phyloP scores from a whole-genome alignment of 495 filamentous ascomycete genomes.

The Aspergillus haitiensis region DNA sequence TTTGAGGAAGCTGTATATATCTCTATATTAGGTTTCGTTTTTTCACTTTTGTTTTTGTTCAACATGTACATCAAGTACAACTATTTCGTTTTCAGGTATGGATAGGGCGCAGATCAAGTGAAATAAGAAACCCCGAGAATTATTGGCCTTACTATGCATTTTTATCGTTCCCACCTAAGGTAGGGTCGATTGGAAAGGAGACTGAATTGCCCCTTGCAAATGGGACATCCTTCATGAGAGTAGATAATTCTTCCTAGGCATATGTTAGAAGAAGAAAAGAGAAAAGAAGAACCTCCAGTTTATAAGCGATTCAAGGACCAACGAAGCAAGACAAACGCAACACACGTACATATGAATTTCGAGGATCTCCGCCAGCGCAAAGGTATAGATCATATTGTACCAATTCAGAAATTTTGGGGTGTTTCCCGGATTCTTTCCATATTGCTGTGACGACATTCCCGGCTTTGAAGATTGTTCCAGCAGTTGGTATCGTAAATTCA shows the following conservation, averaged over 20 bases:
- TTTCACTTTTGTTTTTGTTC: too few relatives aligned
- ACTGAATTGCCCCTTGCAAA: constrained; percentile 55
- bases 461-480: constrained; percentile 47
- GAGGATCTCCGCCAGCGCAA: constrained; percentile 61
- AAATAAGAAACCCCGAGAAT: too few relatives aligned
- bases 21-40: background rate
- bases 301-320: background rate
- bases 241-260: constrained; percentile 43
- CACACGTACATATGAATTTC: constrained; percentile 40
- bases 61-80: too few relatives aligned
- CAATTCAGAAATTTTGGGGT: constrained; percentile 52
- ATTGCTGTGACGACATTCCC: constrained; percentile 53
- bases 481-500: constrained; percentile 41
- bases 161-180: constrained; percentile 47
- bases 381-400: constrained; percentile 61
- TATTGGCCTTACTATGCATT: constrained; percentile 63
- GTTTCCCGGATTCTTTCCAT: constrained; percentile 59
- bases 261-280: too few relatives aligned
- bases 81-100: too few relatives aligned
- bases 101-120: too few relatives aligned
- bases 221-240: constrained; percentile 37
- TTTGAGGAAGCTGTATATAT: constrained; percentile 58
- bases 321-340: background rate
- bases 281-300: constrained; percentile 1
- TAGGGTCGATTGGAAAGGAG: constrained; percentile 50